Base-by-base conservation (phyloP, 2,329 filamentous ascomycete genomes). In the Xylaria sp. region DNA sequence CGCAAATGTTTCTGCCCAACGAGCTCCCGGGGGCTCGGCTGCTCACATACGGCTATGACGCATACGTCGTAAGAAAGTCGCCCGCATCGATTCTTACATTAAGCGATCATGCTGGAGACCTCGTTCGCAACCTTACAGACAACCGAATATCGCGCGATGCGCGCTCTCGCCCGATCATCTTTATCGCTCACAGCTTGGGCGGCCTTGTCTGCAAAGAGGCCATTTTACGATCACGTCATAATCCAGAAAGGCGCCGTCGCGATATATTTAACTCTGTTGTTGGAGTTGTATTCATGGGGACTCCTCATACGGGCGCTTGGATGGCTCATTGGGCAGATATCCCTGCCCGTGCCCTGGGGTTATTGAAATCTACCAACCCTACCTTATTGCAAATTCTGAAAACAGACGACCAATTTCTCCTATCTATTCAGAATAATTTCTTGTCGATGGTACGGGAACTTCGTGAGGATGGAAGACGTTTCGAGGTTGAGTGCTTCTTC, bases 111-210 rank as follows among this genome's bases (percentile, higher is more conserved):
- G 53, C 53, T 1, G 34, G n/a, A 34, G 45, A 58, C 41, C 30
- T 25, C 52, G 20, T 67, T 5, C 18, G 13, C 10, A 28, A 45
- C 13, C 39, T 59, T n/a, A 34, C 39, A 2, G 10, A 39, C 0
- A 46, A 71, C n/a, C 64, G 67, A 28, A 8, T 8, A 41, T 57
- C 7, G 30, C 50, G 23, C 68, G 28, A 50, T 45, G 25, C 5
- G 70, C 69, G n/a, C 71, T 73, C 13, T 71, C 72, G 15, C 52
- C 65, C 5, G 77, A 58, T 81, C 28, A 76, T 82, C 15, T 80
- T 82, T 34, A 74, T 82, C 6, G 75, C 72, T 7, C 80, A 82
- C 65, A 81, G 80, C 67, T 70, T 83, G 0, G 81, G 81, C 9
- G 81, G 80, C 5, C 71, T 83, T 5, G 78, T 82, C 12, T 80